phyloP scores from a whole-genome alignment of 108 stramenopile genomes.

The Schizochytrium sp. region DNA sequence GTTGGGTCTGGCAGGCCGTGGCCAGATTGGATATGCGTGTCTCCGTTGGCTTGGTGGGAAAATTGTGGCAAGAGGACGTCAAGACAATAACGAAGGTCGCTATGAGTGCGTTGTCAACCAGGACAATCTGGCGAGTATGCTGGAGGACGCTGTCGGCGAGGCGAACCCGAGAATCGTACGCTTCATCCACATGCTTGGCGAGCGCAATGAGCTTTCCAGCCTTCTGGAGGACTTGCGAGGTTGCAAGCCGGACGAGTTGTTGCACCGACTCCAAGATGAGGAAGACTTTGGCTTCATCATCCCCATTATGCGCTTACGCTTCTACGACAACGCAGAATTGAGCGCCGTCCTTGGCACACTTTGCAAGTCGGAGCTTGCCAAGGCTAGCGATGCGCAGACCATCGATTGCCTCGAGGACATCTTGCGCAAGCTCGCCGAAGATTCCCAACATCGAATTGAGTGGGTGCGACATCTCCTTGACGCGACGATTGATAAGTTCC shows the following conservation, averaged over 20 bases:
- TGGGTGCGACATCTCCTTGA: neutral
- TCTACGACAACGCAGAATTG: neutral
- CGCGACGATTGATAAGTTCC: neutral
- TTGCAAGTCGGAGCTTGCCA: neutral
- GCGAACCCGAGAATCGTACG: neutral
- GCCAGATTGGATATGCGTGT: constrained; percentile 5
- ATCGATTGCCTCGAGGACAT: neutral
- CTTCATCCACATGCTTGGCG: neutral
- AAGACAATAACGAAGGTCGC: neutral
- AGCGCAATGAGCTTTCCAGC: neutral
- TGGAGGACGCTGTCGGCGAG: neutral
- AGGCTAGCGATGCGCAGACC: neutral
- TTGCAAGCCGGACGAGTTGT: neutral
- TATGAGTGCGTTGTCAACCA: constrained; percentile 6
- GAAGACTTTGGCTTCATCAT: constrained; percentile 5
- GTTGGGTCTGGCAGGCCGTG: neutral
- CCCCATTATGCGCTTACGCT: neutral
- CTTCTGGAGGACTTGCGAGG: neutral
- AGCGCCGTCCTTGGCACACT: neutral
- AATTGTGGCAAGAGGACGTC: neutral
- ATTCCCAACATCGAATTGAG: neutral
- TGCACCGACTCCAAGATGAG: constrained; percentile 4
- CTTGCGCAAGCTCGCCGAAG: neutral
- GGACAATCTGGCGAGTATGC: neutral
- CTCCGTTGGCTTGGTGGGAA: neutral